A percentile compares a stretch with the other conserved stretches of the same genome.
Evolutionary conservation across 176 grass and related monocot genomes (phyloP).

Genomic region (Pharus latifolius): DNA sequence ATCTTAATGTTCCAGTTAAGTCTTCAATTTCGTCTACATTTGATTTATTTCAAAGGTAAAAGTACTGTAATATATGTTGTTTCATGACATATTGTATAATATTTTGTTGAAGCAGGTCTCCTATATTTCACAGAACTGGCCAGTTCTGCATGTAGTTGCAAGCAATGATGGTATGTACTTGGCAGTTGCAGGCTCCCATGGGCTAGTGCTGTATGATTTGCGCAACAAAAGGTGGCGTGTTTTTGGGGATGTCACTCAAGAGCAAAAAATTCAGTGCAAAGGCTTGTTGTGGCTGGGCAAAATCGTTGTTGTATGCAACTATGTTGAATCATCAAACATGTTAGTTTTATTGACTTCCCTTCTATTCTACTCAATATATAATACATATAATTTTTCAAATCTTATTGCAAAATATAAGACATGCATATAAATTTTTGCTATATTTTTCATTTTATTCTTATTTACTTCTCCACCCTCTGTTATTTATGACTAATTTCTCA

Average conservation of each 20-base stretch:
- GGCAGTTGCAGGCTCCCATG: conserved; percentile 77
- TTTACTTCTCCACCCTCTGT: no score
- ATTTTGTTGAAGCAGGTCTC: conserved; percentile 50
- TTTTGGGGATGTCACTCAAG: conserved; percentile 98
- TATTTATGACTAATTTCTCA: no score
- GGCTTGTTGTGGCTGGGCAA: conserved; percentile 93
- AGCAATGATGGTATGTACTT: conserved; percentile 91
- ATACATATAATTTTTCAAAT: no score
- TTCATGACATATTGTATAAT: conserved; percentile 1
- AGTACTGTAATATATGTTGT: background rate
- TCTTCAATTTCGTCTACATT: conserved; percentile 17
- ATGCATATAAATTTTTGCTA: no score
- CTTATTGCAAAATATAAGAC: no score
- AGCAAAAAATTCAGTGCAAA: conserved; percentile 99
- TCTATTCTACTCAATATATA: background rate
- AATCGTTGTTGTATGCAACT: conserved; percentile 94
- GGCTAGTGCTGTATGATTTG: conserved; percentile 87
- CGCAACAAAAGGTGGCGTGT: conserved; percentile 89
- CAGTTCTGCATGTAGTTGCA: conserved; percentile 82
- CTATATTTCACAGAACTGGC: conserved; percentile 99
- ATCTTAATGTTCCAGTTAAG: conserved; percentile 97
- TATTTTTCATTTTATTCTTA: no score
- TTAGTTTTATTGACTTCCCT: conserved; percentile 31
- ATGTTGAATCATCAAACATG: conserved; percentile 71
- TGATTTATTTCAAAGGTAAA: conserved; percentile 15